Conservation (phyloP, 2,329 filamentous ascomycete species). For the Sporothrix pseudoabietina region DNA sequence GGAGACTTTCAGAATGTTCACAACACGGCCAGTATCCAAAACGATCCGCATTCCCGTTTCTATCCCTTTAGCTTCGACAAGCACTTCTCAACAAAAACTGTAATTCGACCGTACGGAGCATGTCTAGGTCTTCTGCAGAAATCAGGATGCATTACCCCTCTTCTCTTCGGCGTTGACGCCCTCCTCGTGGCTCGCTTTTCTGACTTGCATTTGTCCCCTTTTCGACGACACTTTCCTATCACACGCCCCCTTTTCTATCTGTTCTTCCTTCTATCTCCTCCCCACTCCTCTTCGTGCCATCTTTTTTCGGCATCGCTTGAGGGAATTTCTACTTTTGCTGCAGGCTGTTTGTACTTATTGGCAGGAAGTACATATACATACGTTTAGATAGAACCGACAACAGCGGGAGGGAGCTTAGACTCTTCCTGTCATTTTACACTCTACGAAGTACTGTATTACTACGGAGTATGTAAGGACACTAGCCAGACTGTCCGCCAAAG, state of each 20-base stretch:
- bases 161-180: slow-evolving; percentile 24
- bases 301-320: slow-evolving; percentile 19
- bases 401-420: not conserved
- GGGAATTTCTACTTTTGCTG: slow-evolving; percentile 26
- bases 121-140: not conserved
- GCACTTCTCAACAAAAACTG: not conserved
- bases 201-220: not conserved
- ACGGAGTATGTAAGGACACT: not conserved
- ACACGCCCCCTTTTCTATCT: slow-evolving; percentile 7
- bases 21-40: not conserved
- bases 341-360: not conserved
- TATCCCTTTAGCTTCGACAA: not conserved
- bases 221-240: not conserved
- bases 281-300: not conserved
- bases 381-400: no score
- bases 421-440: slow-evolving; percentile 6
- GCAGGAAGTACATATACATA: not conserved
- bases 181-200: not conserved
- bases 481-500: not conserved
- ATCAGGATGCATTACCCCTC: slow-evolving; percentile 8
- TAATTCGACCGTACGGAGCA: not conserved
- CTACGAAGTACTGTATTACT: no score
- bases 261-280: not conserved
- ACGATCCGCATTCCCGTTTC: not conserved
- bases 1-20: no score